Conservation (phyloP, 2,329 filamentous ascomycete species). For the Aphanoascus verrucosus region DNA sequence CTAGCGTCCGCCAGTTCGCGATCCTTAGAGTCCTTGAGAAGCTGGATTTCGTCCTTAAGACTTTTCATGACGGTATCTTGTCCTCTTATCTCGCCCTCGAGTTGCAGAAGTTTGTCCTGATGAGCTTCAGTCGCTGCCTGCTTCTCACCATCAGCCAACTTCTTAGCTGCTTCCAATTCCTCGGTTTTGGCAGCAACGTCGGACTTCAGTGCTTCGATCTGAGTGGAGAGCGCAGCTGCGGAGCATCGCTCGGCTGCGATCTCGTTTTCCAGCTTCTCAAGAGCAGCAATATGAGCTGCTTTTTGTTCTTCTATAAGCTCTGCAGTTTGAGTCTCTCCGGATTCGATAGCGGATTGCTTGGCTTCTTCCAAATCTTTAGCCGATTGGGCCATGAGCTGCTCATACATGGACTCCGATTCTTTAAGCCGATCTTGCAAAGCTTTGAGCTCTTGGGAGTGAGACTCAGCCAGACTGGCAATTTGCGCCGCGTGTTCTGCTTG, state of each 20-base stretch:
- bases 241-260: constrained; percentile 15
- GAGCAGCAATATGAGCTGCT: constrained; percentile 26
- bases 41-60: constrained; percentile 31
- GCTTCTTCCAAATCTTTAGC: constrained; percentile 32
- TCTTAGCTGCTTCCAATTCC: constrained; percentile 22
- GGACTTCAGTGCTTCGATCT: constrained; percentile 14
- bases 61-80: constrained; percentile 31
- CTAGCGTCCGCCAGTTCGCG: constrained; percentile 30
- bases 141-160: constrained; percentile 24
- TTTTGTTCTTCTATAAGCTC: constrained; percentile 31
- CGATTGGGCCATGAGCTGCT: constrained; percentile 30
- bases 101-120: constrained; percentile 8
- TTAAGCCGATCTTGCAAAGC: constrained; percentile 27
- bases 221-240: constrained; percentile 8
- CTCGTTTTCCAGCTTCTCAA: constrained; percentile 15
- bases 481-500: constrained; percentile 16
- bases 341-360: constrained; percentile 26
- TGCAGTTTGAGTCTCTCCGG: constrained; percentile 29
- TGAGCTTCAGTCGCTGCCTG: constrained; percentile 21
- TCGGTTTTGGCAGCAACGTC: constrained; percentile 24
- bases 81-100: constrained; percentile 21
- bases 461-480: constrained; percentile 13
- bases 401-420: constrained; percentile 29
- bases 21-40: constrained; percentile 28
- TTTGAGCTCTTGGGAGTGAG: constrained; percentile 16